These are phyloP conservation scores for Aureobasidium sp. DNA, from an alignment of 2,329 filamentous ascomycete species.

Conservation along the genomic window DNA sequence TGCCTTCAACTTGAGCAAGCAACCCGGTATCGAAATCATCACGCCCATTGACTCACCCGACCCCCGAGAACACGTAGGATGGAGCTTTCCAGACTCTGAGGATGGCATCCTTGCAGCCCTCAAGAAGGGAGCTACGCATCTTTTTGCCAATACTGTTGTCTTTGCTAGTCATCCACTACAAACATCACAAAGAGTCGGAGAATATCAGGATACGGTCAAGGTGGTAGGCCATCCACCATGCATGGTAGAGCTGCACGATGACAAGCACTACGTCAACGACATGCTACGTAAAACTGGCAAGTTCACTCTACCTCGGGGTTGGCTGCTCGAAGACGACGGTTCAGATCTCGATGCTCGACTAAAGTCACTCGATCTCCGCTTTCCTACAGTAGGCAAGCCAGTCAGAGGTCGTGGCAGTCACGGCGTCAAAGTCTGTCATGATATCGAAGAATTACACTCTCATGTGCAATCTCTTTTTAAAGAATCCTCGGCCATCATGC, in stretches of 20 bases:
- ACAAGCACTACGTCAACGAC: slow-evolving; percentile 56
- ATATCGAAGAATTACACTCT: slow-evolving; percentile 31
- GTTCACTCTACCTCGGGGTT: slow-evolving; percentile 44
- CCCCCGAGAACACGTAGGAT: slow-evolving; percentile 33
- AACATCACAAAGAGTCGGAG: slow-evolving; percentile 37
- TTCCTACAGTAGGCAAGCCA: slow-evolving; percentile 55
- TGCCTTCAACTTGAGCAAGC: slow-evolving; percentile 43
- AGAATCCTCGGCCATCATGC: slow-evolving; percentile 45
- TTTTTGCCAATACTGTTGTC: slow-evolving; percentile 60
- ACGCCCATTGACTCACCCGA: slow-evolving; percentile 36
- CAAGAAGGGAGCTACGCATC: slow-evolving; percentile 42
- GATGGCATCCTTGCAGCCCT: slow-evolving; percentile 47
- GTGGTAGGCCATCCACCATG: slow-evolving; percentile 54
- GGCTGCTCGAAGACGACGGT: slow-evolving; percentile 14
- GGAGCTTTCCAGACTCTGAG: slow-evolving; percentile 52
- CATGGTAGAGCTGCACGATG: slow-evolving; percentile 55
- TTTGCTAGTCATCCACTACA: slow-evolving; percentile 57
- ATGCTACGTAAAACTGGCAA: slow-evolving; percentile 40
- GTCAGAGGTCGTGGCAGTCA: slow-evolving; percentile 55
- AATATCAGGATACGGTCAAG: slow-evolving; percentile 35
- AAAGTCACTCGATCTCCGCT: slow-evolving; percentile 28
- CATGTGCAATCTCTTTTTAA: slow-evolving; percentile 42
- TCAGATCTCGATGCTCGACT: slow-evolving; percentile 26
- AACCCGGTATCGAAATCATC: slow-evolving; percentile 36
- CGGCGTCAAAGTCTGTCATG: slow-evolving; percentile 53